A percentile compares a stretch with the other conserved stretches of the same genome.
These are phyloP conservation scores for Rhexocercosporidium sp. DNA, from an alignment of 2,329 filamentous ascomycete genomes.

Conservation along the genomic window DNA sequence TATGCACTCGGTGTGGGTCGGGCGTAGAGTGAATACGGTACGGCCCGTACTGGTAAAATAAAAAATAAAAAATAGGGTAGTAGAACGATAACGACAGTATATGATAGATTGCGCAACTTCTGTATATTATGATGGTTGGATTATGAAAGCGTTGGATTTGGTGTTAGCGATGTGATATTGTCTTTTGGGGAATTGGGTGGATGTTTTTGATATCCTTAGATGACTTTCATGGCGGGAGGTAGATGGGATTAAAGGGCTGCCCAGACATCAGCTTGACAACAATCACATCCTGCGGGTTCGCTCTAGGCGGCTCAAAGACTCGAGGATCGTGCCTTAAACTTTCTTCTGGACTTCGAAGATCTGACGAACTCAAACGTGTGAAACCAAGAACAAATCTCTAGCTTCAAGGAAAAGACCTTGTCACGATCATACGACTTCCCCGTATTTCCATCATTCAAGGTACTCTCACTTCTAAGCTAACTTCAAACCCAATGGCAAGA, in stretches of 20 bases:
- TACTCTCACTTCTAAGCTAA: neutral
- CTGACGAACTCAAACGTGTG: no score
- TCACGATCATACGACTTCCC: neutral
- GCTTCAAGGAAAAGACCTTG: neutral
- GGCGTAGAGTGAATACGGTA: constrained; percentile 29
- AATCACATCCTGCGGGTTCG: no score
- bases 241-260: neutral
- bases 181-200: neutral
- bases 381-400: neutral
- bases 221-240: neutral
- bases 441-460: no score
- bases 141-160: neutral
- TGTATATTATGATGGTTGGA: constrained; percentile 16
- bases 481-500: neutral
- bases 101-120: neutral
- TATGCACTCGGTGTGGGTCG: constrained; percentile 63
- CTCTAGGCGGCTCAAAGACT: neutral
- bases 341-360: no score
- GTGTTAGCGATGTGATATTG: neutral
- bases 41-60: neutral
- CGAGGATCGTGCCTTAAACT: no score
- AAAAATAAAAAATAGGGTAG: no score
- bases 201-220: neutral
- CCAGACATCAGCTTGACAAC: no score
- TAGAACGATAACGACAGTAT: neutral